A percentile compares a stretch with the other conserved stretches of the same genome.
Evolutionary conservation across 2,329 filamentous ascomycete genomes (phyloP).

Genomic region (Trichoderma polysporum): DNA sequence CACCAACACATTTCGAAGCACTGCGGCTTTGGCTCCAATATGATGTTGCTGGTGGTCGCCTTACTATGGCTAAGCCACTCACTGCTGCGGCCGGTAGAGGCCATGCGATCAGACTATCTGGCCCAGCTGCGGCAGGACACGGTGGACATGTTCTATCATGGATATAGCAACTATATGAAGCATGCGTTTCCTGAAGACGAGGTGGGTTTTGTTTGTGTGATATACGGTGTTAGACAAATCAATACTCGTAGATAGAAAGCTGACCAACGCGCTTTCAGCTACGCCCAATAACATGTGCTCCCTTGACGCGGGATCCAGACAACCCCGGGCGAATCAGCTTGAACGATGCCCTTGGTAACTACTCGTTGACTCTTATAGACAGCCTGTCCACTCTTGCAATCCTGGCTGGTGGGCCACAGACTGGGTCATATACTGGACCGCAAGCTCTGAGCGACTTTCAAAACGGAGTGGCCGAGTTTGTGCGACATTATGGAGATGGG

Average conservation of each 20-base stretch:
- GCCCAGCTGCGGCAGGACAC: conserved; percentile 58
- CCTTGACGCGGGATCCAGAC: conserved; percentile 77
- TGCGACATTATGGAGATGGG: conserved; percentile 85
- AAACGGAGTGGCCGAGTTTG: conserved; percentile 70
- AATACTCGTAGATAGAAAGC: neutral
- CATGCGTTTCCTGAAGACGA: conserved; percentile 96
- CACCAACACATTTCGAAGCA: conserved; percentile 15
- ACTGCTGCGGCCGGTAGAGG: conserved; percentile 44
- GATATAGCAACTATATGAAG: conserved; percentile 90
- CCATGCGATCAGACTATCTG: conserved; percentile 58
- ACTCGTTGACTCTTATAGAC: conserved; percentile 92
- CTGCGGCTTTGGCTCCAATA: conserved; percentile 25
- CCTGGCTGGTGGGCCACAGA: conserved; percentile 68
- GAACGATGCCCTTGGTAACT: conserved; percentile 96
- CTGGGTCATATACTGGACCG: conserved; percentile 38
- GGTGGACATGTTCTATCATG: conserved; percentile 91
- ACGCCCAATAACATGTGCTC: conserved; percentile 78
- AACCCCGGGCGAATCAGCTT: conserved; percentile 81
- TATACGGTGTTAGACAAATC: neutral
- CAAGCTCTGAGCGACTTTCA: conserved; percentile 73
- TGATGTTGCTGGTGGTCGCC: conserved; percentile 30
- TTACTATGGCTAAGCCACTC: conserved; percentile 31
- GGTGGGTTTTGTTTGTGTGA: conserved; percentile 40
- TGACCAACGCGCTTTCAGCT: conserved; percentile 51
- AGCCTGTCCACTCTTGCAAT: conserved; percentile 93